phyloP scores from a whole-genome alignment of 441 rosid species.

The Erodium texanum region DNA sequence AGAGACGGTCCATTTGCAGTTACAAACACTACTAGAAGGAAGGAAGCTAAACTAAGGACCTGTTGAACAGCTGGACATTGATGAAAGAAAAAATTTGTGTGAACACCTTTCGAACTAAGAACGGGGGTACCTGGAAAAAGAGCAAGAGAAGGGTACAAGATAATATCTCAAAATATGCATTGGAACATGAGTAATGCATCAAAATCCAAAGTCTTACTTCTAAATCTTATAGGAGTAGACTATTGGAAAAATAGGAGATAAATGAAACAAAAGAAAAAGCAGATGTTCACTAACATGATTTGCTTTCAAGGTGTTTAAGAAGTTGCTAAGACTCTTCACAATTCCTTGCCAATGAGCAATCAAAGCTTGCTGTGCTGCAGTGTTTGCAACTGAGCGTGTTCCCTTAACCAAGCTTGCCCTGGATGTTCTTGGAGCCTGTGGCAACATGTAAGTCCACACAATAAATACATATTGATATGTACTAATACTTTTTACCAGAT shows the following conservation, averaged over 20 bases:
- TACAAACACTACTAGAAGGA: slow-evolving; percentile 1
- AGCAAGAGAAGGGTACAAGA: neutral
- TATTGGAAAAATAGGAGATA: neutral
- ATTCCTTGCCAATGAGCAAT: slow-evolving; percentile 99
- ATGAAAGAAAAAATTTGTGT: slow-evolving; percentile 88
- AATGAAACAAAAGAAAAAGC: neutral
- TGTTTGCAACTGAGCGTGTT: slow-evolving; percentile 65
- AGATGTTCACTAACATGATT: slow-evolving; percentile 50
- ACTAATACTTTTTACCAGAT: neutral
- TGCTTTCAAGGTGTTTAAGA: slow-evolving; percentile 67
- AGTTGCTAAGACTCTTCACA: slow-evolving; percentile 88
- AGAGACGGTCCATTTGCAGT: neutral
- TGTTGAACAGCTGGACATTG: slow-evolving; percentile 80
- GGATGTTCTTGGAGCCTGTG: slow-evolving; percentile 96
- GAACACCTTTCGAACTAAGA: slow-evolving; percentile 77
- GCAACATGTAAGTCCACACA: slow-evolving; percentile 14
- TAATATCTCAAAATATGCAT: neutral
- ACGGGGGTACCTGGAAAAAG: slow-evolving; percentile 64
- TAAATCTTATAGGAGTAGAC: neutral
- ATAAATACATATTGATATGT: neutral
- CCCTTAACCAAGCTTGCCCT: slow-evolving; percentile 99
- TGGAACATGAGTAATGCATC: neutral
- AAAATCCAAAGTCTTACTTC: neutral
- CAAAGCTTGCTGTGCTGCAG: slow-evolving; percentile 85
- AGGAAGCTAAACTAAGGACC: slow-evolving; percentile 25